Evolutionary conservation across 140 eudicot species (phyloP).

Genomic region (Anethum foeniculum): DNA sequence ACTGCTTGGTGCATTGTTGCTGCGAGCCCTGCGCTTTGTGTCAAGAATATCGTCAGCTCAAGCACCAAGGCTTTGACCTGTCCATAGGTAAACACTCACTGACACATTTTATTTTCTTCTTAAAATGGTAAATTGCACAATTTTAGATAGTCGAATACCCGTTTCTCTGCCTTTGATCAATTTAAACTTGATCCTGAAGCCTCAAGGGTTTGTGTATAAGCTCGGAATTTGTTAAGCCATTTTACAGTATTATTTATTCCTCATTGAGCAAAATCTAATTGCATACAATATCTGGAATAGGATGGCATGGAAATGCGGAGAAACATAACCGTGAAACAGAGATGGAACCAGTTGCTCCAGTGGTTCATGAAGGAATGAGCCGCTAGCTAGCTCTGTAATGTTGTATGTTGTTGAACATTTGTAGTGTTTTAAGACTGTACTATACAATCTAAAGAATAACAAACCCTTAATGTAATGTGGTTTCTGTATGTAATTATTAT

Average conservation of each 20-base stretch:
- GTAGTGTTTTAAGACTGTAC: background rate
- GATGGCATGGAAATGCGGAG: slow-evolving; percentile 48
- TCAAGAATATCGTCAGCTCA: slow-evolving; percentile 64
- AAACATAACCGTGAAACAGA: slow-evolving; percentile 32
- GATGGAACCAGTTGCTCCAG: slow-evolving; percentile 37
- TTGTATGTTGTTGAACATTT: background rate
- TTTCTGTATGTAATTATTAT: background rate
- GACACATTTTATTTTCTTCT: too few species aligned
- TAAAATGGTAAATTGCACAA: background rate
- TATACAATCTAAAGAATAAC: background rate
- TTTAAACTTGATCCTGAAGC: background rate
- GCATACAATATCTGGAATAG: slow-evolving; percentile 6
- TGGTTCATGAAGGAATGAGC: slow-evolving; percentile 32
- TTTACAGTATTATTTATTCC: background rate
- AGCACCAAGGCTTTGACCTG: slow-evolving; percentile 36
- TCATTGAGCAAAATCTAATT: background rate
- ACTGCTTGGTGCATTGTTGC: slow-evolving; percentile 37
- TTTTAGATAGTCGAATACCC: background rate
- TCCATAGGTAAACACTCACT: slow-evolving; percentile 22
- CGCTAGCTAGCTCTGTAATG: slow-evolving; percentile 18
- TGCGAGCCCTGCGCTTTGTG: slow-evolving; percentile 50
- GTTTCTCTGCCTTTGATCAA: background rate
- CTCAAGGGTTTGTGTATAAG: background rate
- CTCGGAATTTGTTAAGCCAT: background rate
- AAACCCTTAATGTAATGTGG: background rate